Base-by-base conservation (phyloP, 2,329 filamentous ascomycete genomes). In the Cladophialophora psammophila region DNA sequence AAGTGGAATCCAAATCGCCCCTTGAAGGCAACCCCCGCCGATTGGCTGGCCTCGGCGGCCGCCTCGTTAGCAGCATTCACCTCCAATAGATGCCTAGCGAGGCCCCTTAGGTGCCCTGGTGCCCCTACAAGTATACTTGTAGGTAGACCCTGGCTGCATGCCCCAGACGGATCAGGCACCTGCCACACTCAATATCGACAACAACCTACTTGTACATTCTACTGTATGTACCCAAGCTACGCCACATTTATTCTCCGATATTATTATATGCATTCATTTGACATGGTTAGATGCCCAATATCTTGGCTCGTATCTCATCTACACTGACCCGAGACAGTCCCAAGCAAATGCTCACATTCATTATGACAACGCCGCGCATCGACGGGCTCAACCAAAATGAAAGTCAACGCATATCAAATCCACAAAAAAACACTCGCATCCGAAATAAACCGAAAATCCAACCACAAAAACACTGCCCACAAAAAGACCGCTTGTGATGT, bases 251-350 rank as follows among this genome's bases (percentile, higher is more conserved):
- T 4, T 38, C 36, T 38, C 36, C 9, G 8, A 10, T 9, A 38
- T 8, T 38, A 38, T 50, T 50, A 50, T 50, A 50, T 50, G 45
- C 45, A 50, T 50, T 50, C 45, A 50, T 50, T 50, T 50, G 45
- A 50, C 45, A 50, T 50, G 45, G 45, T 13, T 50, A 50, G 45
- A 20, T 50, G 18, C 45, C 45, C 45, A 50, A 50, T 50, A 50
- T 50, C 45, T 50, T 50, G 18, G 26, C 45, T 55, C 52, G 34
- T 55, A 55, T 36, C 52, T 55, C 52, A 55, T 55, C 52, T 55
- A 36, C 52, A 55, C 26, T 34, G 34, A 34, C 52, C 52, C 52
- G 52, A 55, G 52, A 55, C 32, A 55, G 34, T 54, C 52, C 34
- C 31, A n/a, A 15, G 52, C 52, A 55, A 55, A 55, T 55, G 31